Percentiles rank a stretch among this genome's conserved stretches.
These are phyloP conservation scores for Cryptosporidium tyzzeri DNA, from an alignment of 169 alveolate species.

Conservation along the genomic window DNA sequence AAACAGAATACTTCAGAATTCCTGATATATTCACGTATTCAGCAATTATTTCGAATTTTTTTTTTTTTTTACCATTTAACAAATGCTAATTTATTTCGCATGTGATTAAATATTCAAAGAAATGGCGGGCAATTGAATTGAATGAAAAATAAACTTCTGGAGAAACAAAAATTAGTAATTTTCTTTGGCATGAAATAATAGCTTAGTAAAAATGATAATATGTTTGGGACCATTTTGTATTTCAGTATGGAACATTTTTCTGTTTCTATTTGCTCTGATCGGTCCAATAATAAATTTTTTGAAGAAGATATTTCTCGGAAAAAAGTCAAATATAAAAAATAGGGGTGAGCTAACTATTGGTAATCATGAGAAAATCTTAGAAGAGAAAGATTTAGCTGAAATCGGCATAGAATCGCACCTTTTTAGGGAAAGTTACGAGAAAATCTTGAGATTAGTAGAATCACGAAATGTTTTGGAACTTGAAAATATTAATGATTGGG, in stretches of 20 bases:
- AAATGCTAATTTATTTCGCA: no score
- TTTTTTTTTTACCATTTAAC: neutral
- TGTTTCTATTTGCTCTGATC: constrained; percentile 27
- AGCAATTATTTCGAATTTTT: neutral
- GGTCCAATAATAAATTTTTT: constrained; percentile 25
- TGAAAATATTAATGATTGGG: constrained; percentile 34
- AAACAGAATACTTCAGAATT: no score
- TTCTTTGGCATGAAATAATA: neutral
- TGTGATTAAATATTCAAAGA: no score
- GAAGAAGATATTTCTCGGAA: neutral
- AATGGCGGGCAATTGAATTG: no score
- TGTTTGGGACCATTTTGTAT: constrained; percentile 69
- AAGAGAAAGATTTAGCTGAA: constrained; percentile 2
- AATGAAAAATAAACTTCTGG: no score
- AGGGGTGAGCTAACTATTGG: neutral
- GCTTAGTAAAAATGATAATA: constrained; percentile 29
- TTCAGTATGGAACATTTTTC: constrained; percentile 43
- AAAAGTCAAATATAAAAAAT: neutral
- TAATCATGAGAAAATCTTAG: neutral
- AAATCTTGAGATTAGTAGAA: neutral
- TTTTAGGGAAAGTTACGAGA: neutral
- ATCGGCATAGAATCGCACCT: neutral
- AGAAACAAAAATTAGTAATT: no score
- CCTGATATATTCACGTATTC: no score
- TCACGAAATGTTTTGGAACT: constrained; percentile 6